Evolutionary conservation across 306 rosid species (phyloP).

Genomic region (Herpetospermum pedunculosum): DNA sequence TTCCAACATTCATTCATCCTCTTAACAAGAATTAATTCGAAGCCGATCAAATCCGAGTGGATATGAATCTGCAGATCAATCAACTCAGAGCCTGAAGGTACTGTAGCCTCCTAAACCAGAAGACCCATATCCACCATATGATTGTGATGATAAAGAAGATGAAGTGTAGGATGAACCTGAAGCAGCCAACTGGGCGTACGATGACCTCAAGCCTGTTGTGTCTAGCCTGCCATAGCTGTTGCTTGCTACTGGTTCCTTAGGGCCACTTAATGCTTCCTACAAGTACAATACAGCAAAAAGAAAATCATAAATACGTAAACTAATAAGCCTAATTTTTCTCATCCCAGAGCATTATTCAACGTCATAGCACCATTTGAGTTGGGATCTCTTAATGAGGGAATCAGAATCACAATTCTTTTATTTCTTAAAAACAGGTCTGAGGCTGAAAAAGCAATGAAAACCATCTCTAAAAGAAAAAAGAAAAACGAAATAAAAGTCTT

Average conservation of each 20-base stretch:
- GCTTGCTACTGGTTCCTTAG: slow-evolving; percentile 48
- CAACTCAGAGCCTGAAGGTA: slow-evolving; percentile 63
- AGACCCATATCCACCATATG: slow-evolving; percentile 64
- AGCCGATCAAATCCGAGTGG: slow-evolving; percentile 4
- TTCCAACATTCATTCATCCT: slow-evolving; percentile 17
- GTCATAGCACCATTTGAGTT: neutral
- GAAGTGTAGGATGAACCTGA: slow-evolving; percentile 42
- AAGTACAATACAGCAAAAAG: neutral
- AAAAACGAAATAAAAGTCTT: too few species aligned
- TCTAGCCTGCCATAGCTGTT: slow-evolving; percentile 58
- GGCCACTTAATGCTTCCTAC: slow-evolving; percentile 66
- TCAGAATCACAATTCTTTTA: neutral
- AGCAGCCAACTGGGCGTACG: slow-evolving; percentile 54
- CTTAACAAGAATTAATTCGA: slow-evolving; percentile 19
- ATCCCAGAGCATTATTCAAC: neutral
- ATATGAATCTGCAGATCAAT: slow-evolving; percentile 1
- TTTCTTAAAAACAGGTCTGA: neutral
- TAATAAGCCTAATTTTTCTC: neutral
- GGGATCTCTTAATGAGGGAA: neutral
- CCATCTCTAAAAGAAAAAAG: too few species aligned
- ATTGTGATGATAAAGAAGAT: slow-evolving; percentile 55
- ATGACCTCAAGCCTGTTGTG: slow-evolving; percentile 45
- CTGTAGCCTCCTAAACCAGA: slow-evolving; percentile 72
- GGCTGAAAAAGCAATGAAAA: neutral
- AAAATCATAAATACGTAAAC: slow-evolving; percentile 10